These are phyloP conservation scores for Ustilago hordei DNA, from an alignment of 1,284 basidiomycete genomes.

Conservation along the genomic window DNA sequence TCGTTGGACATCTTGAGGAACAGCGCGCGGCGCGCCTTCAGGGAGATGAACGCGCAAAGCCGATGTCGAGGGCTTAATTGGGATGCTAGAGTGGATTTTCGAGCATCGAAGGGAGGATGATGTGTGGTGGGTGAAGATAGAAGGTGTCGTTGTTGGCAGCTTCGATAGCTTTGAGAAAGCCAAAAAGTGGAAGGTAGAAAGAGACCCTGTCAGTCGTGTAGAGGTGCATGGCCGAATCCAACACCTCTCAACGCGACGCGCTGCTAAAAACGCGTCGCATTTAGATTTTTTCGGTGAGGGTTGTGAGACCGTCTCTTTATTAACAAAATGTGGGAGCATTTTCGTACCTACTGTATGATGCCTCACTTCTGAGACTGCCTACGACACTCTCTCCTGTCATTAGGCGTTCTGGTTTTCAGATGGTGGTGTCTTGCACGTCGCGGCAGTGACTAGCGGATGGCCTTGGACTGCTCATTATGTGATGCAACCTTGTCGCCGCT, in stretches of 20 bases:
- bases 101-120: background rate
- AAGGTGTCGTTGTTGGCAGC: background rate
- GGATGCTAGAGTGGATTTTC: background rate
- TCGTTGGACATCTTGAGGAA: conserved; percentile 31
- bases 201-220: background rate
- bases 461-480: conserved; percentile 8
- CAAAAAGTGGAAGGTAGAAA: background rate
- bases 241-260: conserved; percentile 52
- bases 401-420: no score
- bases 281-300: background rate
- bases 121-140: background rate
- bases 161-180: background rate
- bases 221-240: conserved; percentile 35
- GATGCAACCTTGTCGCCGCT: background rate
- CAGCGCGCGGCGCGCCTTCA: background rate
- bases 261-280: conserved; percentile 24
- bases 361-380: background rate
- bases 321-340: no score
- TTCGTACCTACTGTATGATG: no score
- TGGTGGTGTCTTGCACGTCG: background rate
- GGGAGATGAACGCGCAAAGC: background rate
- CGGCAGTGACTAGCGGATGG: background rate
- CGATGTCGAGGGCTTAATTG: background rate
- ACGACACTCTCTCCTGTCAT: no score
- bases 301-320: background rate